Evolutionary conservation across 441 rosid species (phyloP).

Genomic region (Adansonia rubrostipa): DNA sequence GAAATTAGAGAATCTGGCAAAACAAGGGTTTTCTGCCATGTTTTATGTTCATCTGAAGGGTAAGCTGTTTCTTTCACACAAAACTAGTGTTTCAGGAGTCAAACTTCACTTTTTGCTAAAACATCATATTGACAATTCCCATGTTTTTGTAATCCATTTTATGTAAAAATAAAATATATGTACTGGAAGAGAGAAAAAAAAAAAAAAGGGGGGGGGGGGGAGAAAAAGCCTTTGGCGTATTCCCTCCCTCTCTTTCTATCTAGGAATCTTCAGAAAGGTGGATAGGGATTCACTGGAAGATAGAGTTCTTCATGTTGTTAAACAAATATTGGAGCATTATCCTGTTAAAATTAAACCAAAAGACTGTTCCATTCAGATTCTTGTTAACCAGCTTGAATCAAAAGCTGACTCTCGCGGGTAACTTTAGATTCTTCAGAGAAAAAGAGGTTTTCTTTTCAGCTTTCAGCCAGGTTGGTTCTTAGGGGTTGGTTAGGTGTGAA

Average conservation of each 20-base stretch:
- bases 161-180: background rate
- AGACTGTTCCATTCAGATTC: background rate
- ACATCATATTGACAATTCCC: background rate
- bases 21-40: background rate
- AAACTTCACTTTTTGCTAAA: constrained; percentile 13
- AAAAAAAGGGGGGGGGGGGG: too few relatives aligned
- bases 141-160: background rate
- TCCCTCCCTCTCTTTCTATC: background rate
- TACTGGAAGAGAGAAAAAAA: background rate
- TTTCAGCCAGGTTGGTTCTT: too few relatives aligned
- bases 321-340: background rate
- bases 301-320: background rate
- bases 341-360: background rate
- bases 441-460: background rate
- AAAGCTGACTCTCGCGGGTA: background rate
- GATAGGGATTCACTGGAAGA: background rate
- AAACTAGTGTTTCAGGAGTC: background rate
- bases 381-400: constrained; percentile 15
- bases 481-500: background rate
- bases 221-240: background rate
- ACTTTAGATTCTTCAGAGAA: background rate
- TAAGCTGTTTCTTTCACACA: constrained; percentile 13
- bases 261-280: background rate
- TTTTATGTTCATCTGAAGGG: background rate
- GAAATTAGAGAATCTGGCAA: background rate